Conservation (phyloP, 805 yeast species). For the Nakazawaea anatomiae region DNA sequence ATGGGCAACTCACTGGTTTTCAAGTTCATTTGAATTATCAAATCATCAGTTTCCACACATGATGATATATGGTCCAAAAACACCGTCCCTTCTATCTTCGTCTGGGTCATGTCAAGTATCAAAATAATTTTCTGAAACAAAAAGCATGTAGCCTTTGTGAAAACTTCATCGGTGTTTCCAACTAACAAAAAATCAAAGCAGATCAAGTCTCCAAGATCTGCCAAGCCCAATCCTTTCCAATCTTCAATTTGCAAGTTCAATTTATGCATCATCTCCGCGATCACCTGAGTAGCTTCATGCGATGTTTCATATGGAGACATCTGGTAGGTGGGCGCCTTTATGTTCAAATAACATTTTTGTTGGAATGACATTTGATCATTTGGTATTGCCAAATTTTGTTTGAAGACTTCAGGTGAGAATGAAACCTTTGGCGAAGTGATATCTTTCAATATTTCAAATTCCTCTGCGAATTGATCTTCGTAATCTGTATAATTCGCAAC, state of each 20-base stretch:
- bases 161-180: background rate
- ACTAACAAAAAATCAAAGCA: slow-evolving; percentile 8
- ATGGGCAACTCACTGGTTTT: slow-evolving; percentile 1
- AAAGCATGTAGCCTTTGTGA: background rate
- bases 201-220: slow-evolving; percentile 5
- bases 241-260: slow-evolving; percentile 5
- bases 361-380: background rate
- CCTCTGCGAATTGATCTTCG: background rate
- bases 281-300: background rate
- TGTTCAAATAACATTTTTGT: slow-evolving; percentile 3
- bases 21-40: slow-evolving; percentile 4
- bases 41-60: slow-evolving; percentile 2
- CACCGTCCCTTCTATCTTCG: slow-evolving; percentile 2
- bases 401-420: slow-evolving; percentile 6
- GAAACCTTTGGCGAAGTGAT: background rate
- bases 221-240: slow-evolving; percentile 11
- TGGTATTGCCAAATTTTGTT: background rate
- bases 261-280: slow-evolving; percentile 6
- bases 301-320: background rate
- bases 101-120: background rate
- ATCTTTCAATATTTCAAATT: background rate
- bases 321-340: slow-evolving; percentile 5
- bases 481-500: background rate
- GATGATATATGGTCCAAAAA: background rate
- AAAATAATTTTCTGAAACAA: slow-evolving; percentile 9